Evolutionary conservation across 805 yeast genomes (phyloP).

Genomic region (Geotrichum ghanense): DNA sequence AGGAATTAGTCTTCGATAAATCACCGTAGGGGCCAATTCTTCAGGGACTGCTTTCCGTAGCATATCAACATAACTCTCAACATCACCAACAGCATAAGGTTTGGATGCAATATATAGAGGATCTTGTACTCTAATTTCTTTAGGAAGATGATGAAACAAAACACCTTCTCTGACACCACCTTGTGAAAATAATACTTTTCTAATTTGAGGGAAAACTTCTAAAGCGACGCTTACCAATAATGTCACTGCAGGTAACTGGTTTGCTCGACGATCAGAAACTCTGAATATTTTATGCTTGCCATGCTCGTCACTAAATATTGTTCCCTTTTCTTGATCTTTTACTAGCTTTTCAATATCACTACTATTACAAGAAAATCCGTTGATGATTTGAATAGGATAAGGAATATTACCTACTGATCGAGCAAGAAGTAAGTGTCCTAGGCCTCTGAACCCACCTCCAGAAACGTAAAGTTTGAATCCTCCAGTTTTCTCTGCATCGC

Average conservation of each 20-base stretch:
- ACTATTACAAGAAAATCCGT: constrained; percentile 52
- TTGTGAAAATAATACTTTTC: constrained; percentile 56
- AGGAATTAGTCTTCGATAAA: constrained; percentile 48
- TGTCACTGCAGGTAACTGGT: constrained; percentile 62
- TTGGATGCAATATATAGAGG: constrained; percentile 59
- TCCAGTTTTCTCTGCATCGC: constrained; percentile 41
- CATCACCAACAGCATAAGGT: constrained; percentile 60
- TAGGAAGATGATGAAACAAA: constrained; percentile 49
- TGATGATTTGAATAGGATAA: constrained; percentile 60
- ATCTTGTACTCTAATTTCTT: constrained; percentile 48
- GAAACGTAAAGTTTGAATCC: constrained; percentile 57
- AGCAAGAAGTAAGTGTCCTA: constrained; percentile 48
- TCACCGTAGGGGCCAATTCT: constrained; percentile 44
- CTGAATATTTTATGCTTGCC: constrained; percentile 39
- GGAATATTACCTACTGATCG: constrained; percentile 33
- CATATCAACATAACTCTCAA: constrained; percentile 42
- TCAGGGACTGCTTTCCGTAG: constrained; percentile 46
- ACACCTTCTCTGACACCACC: constrained; percentile 76
- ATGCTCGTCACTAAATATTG: constrained; percentile 5
- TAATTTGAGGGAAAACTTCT: constrained; percentile 47
- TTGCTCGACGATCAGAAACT: constrained; percentile 53
- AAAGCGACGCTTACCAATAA: constrained; percentile 50
- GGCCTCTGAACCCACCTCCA: constrained; percentile 66
- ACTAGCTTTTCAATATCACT: constrained; percentile 36
- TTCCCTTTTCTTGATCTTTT: constrained; percentile 7